These are phyloP conservation scores for Pseudocercospora macadamiae DNA, from an alignment of 2,329 filamentous ascomycete genomes.

Conservation along the genomic window DNA sequence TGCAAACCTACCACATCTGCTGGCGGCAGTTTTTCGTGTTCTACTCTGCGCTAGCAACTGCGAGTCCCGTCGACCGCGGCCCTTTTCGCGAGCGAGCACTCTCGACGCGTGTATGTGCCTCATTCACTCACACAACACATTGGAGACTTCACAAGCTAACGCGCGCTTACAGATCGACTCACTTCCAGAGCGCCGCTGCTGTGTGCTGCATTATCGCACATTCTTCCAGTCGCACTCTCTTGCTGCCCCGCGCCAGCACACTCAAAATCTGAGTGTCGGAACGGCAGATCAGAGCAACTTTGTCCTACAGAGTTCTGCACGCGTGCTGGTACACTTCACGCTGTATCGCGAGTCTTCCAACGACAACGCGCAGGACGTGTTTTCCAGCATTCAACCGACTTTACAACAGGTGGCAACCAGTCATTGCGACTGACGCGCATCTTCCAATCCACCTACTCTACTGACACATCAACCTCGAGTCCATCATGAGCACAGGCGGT, in stretches of 20 bases:
- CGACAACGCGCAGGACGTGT: conserved; percentile 1
- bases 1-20: conserved; percentile 16
- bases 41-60: conserved; percentile 19
- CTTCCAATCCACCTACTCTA: conserved; percentile 1
- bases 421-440: conserved; percentile 5
- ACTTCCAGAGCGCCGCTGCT: conserved; percentile 5
- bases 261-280: conserved; percentile 16
- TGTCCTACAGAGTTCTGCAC: background rate
- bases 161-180: conserved; percentile 10
- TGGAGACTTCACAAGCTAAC: conserved; percentile 8
- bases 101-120: conserved; percentile 2
- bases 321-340: background rate
- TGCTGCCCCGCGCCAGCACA: conserved; percentile 15
- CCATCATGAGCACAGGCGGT: conserved; percentile 39
- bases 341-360: background rate
- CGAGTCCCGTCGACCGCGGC: conserved; percentile 5
- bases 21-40: background rate
- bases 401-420: background rate
- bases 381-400: background rate
- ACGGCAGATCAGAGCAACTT: conserved; percentile 1
- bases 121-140: background rate
- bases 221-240: conserved; percentile 10
- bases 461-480: too few relatives aligned
- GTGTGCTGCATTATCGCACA: conserved; percentile 6
- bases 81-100: conserved; percentile 4